Percentiles rank a stretch among this genome's conserved stretches.
These are phyloP conservation scores for Sporothrix brunneoviolacea DNA, from an alignment of 2,329 filamentous ascomycete genomes.

Conservation along the genomic window DNA sequence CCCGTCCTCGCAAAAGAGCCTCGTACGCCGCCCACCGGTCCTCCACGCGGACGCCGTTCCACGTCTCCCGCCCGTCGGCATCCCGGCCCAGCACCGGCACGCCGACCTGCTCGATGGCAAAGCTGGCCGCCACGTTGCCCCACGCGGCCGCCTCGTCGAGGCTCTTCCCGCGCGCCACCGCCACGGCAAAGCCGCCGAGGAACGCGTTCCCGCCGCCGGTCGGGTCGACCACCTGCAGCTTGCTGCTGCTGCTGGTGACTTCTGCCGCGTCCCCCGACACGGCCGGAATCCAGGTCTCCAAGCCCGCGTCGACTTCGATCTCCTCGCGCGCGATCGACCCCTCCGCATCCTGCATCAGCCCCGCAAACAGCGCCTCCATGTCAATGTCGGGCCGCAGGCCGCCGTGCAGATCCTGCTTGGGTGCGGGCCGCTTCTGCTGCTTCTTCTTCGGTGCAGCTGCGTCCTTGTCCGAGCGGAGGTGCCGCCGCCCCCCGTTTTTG, in stretches of 20 bases:
- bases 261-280: conserved; percentile 45
- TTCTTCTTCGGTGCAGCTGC: conserved; percentile 17
- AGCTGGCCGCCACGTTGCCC: conserved; percentile 79
- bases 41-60: conserved; percentile 52
- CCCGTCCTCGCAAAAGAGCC: conserved; percentile 26
- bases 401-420: conserved; percentile 42
- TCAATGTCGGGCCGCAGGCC: conserved; percentile 54
- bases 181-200: conserved; percentile 55
- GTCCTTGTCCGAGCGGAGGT: conserved; percentile 25
- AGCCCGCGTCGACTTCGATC: conserved; percentile 56
- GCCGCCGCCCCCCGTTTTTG: conserved; percentile 44
- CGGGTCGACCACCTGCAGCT: conserved; percentile 68
- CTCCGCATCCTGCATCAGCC: conserved; percentile 47
- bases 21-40: conserved; percentile 48
- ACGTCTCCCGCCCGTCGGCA: conserved; percentile 45
- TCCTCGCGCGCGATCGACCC: conserved; percentile 50
- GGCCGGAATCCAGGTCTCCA: conserved; percentile 70
- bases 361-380: conserved; percentile 56
- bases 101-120: conserved; percentile 91
- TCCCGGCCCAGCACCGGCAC: conserved; percentile 56
- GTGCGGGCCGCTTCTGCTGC: conserved; percentile 18
- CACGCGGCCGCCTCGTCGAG: conserved; percentile 68
- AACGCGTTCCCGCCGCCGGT: conserved; percentile 94
- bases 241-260: not conserved
- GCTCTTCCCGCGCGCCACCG: conserved; percentile 50